Percentiles rank a stretch among this genome's conserved stretches.
These are phyloP conservation scores for Wallacemonas sp. DNA, from an alignment of 208 protist species.

Conservation along the genomic window DNA sequence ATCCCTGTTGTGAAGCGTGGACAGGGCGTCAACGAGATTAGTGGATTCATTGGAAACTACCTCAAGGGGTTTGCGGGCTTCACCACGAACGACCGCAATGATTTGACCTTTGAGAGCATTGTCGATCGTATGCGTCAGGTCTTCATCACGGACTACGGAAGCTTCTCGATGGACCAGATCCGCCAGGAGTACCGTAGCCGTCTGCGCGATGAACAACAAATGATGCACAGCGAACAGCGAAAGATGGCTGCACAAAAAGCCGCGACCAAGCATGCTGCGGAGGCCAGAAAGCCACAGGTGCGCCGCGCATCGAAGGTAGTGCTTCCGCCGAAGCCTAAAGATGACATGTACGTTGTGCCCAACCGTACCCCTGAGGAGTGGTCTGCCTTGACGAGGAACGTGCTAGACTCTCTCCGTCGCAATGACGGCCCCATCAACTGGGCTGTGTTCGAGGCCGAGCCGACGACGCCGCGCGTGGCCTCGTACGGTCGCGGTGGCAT, in stretches of 20 bases:
- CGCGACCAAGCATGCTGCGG: conserved; percentile 12
- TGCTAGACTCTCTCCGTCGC: conserved; percentile 58
- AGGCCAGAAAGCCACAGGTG: conserved; percentile 18
- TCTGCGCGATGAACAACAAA: conserved; percentile 57
- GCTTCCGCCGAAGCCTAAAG: conserved; percentile 9
- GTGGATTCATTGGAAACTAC: conserved; percentile 43
- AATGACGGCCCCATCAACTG: conserved; percentile 82
- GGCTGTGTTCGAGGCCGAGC: conserved; percentile 67
- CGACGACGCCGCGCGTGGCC: conserved; percentile 34
- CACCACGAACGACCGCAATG: conserved; percentile 58
- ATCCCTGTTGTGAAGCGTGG: conserved; percentile 80
- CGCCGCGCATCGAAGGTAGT: conserved; percentile 9
- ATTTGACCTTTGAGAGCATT: conserved; percentile 61
- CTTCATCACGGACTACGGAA: conserved; percentile 76
- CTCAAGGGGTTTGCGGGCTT: conserved; percentile 64
- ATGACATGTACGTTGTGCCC: conserved; percentile 11
- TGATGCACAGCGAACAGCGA: conserved; percentile 52
- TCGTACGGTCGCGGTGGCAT: conserved; percentile 68
- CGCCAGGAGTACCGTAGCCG: conserved; percentile 66
- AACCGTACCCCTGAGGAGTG: conserved; percentile 21
- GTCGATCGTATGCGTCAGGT: conserved; percentile 66
- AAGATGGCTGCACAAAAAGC: conserved; percentile 15
- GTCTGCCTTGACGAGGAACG: conserved; percentile 26
- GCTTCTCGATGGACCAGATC: conserved; percentile 77
- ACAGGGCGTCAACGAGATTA: conserved; percentile 64